Evolutionary conservation across 225 moss, liverwort and hornwort genomes (phyloP), one percentile per base, ranked within the genome.

Genomic region (Sphagnum contortum): DNA sequence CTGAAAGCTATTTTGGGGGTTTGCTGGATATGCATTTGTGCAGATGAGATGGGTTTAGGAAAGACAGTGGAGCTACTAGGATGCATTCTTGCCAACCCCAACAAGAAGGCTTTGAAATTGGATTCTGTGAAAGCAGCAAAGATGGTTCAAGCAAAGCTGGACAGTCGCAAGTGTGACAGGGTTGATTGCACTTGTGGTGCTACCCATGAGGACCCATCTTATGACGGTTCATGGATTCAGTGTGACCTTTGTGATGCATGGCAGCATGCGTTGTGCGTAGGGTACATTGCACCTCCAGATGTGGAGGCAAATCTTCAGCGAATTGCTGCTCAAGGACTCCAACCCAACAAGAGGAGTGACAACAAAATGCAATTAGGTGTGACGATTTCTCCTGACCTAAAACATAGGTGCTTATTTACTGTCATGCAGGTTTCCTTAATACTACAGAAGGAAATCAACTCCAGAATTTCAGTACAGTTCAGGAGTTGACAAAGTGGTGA

Each of bases 21-120:
- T 29, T 29, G 29, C 29, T 29, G 29, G 29, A 29, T 29, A 29
- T 29, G 29, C 29, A 29, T 29, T 0, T 1, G 9, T 85, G 67
- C 88, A 92, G 96, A 96, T 83, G 96, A 96, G 69, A 96, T 96
- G 96, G 96, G 96, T 73, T 76, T 96, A 66, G 96, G 96, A 50
- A 96, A 96, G 79, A 96, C 96, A 47, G 88, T 96, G 66, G 96
- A 96, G 84, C 61, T 96, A 65, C 79, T 96, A 68, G 96, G 92
- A 49, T 96, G 96, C 75, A 92, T 96, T 64, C 69, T 96, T 63
- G 90, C 96, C 60, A 88, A 96, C 76, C 90, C 84, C 48, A 77
- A 75, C 64, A 83, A 78, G 64, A 79, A 80, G 71, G 75, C 79
- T 54, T 70, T 75, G 45, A 70, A 72, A 64, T 75, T 80, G 57